Evolutionary conservation across 2,329 filamentous ascomycete species (phyloP).

Genomic region (Fusarium buharicum): DNA sequence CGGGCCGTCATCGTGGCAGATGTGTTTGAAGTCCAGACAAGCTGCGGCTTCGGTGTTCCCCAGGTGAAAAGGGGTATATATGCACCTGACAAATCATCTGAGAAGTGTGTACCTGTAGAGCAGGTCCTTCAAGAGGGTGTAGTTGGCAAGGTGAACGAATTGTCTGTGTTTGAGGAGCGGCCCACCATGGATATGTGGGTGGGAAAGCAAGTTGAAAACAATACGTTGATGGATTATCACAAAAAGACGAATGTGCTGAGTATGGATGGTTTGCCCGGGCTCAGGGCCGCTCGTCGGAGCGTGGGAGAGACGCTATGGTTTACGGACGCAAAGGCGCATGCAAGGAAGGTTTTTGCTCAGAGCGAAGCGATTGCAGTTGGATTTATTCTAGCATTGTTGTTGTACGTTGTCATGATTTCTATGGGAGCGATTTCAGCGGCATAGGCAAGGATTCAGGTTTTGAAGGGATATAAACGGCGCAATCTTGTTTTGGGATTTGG

Average conservation of each 20-base stretch:
- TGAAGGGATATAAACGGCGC: conserved; percentile 41
- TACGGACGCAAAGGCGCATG: conserved; percentile 51
- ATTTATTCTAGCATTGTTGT: conserved; percentile 47
- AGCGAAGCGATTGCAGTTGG: conserved; percentile 49
- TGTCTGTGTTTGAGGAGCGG: conserved; percentile 62
- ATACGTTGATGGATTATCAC: conserved; percentile 66
- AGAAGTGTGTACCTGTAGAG: conserved; percentile 32
- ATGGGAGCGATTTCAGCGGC: conserved; percentile 36
- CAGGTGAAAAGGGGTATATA: conserved; percentile 57
- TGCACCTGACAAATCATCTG: conserved; percentile 39
- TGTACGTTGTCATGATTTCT: conserved; percentile 46
- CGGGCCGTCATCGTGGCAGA: conserved; percentile 70
- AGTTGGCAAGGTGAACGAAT: conserved; percentile 48
- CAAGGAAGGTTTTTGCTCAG: conserved; percentile 45
- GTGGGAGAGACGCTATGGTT: conserved; percentile 60
- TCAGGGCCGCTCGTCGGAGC: conserved; percentile 63
- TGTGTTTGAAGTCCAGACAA: conserved; percentile 73
- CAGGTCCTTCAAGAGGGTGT: conserved; percentile 43
- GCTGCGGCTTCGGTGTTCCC: conserved; percentile 73
- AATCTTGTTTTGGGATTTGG: conserved; percentile 32
- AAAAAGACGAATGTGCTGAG: conserved; percentile 63
- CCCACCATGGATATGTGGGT: conserved; percentile 66
- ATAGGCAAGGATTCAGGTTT: conserved; percentile 28
- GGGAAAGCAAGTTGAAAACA: conserved; percentile 59
- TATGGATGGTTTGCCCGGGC: conserved; percentile 68